phyloP scores from a whole-genome alignment of 2,329 filamentous ascomycete species.

The Aspergillus ochraceoroseus region DNA sequence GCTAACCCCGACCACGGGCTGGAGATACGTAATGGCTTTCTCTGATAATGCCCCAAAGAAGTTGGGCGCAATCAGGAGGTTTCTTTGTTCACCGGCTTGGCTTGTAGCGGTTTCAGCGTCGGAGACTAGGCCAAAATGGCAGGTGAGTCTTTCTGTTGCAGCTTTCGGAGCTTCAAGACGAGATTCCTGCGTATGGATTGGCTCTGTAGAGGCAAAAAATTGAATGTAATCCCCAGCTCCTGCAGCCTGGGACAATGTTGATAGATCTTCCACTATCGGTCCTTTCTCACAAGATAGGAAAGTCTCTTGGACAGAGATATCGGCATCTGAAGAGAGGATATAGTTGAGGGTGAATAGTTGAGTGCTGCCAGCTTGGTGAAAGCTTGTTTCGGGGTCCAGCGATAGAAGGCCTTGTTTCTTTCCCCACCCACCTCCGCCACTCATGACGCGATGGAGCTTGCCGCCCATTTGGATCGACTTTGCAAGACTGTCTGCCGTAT shows the following conservation, averaged over 20 bases:
- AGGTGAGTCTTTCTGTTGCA: slow-evolving; percentile 20
- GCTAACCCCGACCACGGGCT: slow-evolving; percentile 18
- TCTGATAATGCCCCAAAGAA: slow-evolving; percentile 41
- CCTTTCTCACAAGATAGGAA: slow-evolving; percentile 21
- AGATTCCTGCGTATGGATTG: slow-evolving; percentile 6
- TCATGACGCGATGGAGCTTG: slow-evolving; percentile 42
- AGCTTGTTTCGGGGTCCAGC: slow-evolving; percentile 39
- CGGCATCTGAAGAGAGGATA: slow-evolving; percentile 21
- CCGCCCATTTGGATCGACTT: slow-evolving; percentile 31
- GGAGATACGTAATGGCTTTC: slow-evolving; percentile 35
- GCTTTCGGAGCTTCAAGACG: background rate
- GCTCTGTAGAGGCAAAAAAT: slow-evolving; percentile 38
- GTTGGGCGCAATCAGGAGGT: slow-evolving; percentile 27
- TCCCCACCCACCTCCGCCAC: slow-evolving; percentile 45
- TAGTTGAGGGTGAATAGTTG: slow-evolving; percentile 22
- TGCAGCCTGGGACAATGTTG: slow-evolving; percentile 39
- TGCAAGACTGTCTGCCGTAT: slow-evolving; percentile 23
- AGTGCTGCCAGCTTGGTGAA: slow-evolving; percentile 20
- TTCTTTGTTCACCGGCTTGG: slow-evolving; percentile 8
- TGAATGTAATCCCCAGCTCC: slow-evolving; percentile 39
- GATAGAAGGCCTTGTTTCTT: slow-evolving; percentile 44
- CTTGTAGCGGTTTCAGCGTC: slow-evolving; percentile 22
- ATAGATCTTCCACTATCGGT: slow-evolving; percentile 30
- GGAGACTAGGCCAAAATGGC: slow-evolving; percentile 32
- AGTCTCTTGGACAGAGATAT: background rate